Evolutionary conservation across 129 eudicot genomes (phyloP).

Genomic region (Logfia minima): DNA sequence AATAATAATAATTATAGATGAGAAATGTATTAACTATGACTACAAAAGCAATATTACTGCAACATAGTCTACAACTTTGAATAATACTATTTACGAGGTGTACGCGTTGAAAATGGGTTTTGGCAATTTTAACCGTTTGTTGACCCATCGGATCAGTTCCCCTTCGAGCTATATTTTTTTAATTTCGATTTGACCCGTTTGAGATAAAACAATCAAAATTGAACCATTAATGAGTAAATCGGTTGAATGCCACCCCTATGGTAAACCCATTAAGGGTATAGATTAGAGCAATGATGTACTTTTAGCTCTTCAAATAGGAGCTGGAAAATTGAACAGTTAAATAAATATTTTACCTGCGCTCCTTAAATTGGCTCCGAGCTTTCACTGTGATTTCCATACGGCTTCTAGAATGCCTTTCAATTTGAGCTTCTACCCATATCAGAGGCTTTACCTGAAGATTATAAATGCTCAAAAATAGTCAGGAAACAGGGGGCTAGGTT

Average conservation of each 20-base stretch:
- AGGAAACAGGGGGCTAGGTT: background rate
- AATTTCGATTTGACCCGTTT: background rate
- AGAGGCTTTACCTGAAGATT: constrained; percentile 84
- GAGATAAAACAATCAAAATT: background rate
- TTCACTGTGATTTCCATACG: constrained; percentile 88
- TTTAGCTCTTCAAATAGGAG: background rate
- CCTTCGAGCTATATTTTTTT: background rate
- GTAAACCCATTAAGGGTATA: constrained; percentile 2
- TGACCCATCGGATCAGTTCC: background rate
- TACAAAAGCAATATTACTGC: background rate
- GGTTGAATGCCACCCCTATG: background rate
- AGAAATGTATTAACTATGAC: background rate
- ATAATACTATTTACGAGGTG: no score
- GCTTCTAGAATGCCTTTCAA: constrained; percentile 93
- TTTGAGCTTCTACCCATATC: constrained; percentile 99
- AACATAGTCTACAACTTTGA: background rate
- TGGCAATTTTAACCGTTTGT: no score
- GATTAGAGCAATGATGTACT: background rate
- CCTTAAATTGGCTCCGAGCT: constrained; percentile 97
- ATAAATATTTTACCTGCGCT: constrained; percentile 62
- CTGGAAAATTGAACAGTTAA: background rate
- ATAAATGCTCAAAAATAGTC: constrained; percentile 6
- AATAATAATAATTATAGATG: no score
- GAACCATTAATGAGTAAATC: background rate
- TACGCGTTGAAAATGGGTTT: no score